A percentile compares a stretch with the other conserved stretches of the same genome.
Evolutionary conservation across 2,329 filamentous ascomycete genomes (phyloP).

Genomic region (Penicillium sp.): DNA sequence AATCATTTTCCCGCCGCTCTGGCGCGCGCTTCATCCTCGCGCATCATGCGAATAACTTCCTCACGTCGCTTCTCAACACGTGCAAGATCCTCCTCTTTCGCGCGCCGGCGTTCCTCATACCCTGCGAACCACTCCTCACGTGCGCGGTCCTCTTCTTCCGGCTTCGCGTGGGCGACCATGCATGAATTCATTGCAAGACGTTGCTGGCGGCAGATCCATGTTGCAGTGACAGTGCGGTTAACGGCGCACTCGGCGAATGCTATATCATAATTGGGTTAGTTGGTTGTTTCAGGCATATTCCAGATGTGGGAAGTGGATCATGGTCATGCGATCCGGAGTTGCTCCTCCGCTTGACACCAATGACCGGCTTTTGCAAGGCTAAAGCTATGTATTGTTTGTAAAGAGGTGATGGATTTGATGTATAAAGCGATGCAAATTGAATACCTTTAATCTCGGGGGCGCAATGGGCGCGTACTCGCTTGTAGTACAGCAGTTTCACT

Average conservation of each 20-base stretch:
- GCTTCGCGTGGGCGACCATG: slow-evolving; percentile 84
- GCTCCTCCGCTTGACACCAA: background rate
- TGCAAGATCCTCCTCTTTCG: slow-evolving; percentile 62
- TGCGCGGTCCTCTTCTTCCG: slow-evolving; percentile 80
- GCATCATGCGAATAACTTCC: slow-evolving; percentile 46
- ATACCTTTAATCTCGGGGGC: slow-evolving; percentile 74
- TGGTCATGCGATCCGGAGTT: background rate
- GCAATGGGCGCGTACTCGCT: slow-evolving; percentile 73
- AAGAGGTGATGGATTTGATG: background rate
- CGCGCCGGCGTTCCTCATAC: slow-evolving; percentile 67
- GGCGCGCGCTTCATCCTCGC: slow-evolving; percentile 36
- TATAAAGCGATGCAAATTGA: slow-evolving; percentile 9
- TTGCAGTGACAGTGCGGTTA: slow-evolving; percentile 80
- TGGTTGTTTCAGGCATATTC: background rate
- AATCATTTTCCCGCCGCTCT: slow-evolving; percentile 22
- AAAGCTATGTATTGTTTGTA: background rate
- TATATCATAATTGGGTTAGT: slow-evolving; percentile 41
- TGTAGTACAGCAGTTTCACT: slow-evolving; percentile 77
- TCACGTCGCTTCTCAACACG: slow-evolving; percentile 41
- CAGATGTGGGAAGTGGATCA: background rate
- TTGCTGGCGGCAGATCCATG: slow-evolving; percentile 78
- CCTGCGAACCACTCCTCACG: slow-evolving; percentile 90
- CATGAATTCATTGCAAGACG: slow-evolving; percentile 89
- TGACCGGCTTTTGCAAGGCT: background rate
- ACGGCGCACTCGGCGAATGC: slow-evolving; percentile 90